Conservation (phyloP, 2,329 filamentous ascomycete genomes). For the Neonectria neomacrospora region DNA sequence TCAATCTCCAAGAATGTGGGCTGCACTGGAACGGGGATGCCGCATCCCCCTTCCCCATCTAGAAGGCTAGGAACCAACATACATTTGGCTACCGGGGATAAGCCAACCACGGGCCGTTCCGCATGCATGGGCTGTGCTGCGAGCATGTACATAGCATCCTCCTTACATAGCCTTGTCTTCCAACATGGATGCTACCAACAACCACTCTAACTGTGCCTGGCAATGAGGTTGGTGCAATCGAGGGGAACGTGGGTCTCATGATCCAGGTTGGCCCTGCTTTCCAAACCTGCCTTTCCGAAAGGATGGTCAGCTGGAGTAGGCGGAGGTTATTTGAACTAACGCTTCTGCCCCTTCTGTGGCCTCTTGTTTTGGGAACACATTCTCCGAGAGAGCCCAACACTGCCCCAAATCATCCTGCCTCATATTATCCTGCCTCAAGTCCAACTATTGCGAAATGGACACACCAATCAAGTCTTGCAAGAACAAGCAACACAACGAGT, state of each 20-base stretch:
- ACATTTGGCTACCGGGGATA: neutral
- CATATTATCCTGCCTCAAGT: no score
- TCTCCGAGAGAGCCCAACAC: neutral
- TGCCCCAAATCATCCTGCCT: no score
- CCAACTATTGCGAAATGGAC: neutral
- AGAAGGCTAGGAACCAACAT: constrained; percentile 4
- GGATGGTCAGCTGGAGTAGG: neutral
- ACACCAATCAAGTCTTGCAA: neutral
- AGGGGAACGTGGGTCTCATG: neutral
- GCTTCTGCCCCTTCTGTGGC: neutral
- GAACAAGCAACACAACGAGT: neutral
- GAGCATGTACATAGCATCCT: neutral
- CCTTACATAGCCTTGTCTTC: neutral
- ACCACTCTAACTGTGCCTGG: neutral
- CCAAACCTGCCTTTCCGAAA: neutral
- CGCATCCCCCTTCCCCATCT: neutral
- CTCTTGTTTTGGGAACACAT: neutral
- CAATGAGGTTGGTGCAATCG: neutral
- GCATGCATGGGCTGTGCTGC: neutral
- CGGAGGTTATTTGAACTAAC: neutral
- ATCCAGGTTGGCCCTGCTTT: neutral
- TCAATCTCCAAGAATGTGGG: neutral
- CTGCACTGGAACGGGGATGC: neutral
- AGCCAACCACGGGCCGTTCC: neutral
- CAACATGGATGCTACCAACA: neutral